These are phyloP conservation scores for Ceratocystis harringtonii DNA, from an alignment of 2,329 filamentous ascomycete species.

Conservation along the genomic window DNA sequence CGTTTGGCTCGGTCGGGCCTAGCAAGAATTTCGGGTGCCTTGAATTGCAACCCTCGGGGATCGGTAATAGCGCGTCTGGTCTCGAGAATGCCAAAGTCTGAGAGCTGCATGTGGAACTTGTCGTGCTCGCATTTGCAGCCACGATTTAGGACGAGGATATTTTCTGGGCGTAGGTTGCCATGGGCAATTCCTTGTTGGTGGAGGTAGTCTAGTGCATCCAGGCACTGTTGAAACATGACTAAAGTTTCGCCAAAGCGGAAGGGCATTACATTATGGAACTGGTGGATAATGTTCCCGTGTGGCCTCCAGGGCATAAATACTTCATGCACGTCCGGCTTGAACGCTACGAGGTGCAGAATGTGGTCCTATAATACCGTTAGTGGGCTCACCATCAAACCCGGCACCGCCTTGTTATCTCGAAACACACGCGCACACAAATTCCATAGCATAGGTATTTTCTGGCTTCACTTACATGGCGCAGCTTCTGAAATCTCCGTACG, in stretches of 20 bases:
- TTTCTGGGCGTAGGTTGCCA: constrained; percentile 7
- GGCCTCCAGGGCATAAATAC: constrained; percentile 1
- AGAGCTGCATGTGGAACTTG: constrained; percentile 3
- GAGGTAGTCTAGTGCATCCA: constrained; percentile 1
- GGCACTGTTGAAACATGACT: constrained; percentile 2
- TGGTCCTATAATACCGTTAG: not conserved
- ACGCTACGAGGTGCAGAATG: not conserved
- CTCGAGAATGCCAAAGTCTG: constrained; percentile 13
- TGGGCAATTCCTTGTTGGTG: constrained; percentile 5
- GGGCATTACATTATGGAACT: not conserved
- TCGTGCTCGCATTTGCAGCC: not conserved
- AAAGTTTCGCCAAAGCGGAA: not conserved
- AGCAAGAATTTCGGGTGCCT: constrained; percentile 5
- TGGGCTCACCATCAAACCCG: too few species aligned
- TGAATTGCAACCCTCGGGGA: not conserved
- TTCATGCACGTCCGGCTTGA: not conserved
- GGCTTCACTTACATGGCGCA: constrained; percentile 5
- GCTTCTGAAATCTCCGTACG: not conserved
- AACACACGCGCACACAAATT: too few species aligned
- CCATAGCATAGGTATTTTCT: not conserved
- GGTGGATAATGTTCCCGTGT: not conserved
- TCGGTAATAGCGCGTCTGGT: not conserved
- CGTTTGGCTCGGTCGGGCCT: not conserved
- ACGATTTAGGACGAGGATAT: constrained; percentile 3
- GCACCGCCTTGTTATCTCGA: not conserved